Base-by-base conservation (phyloP, 805 yeast genomes). In the Suhomyces tanzawaensis region DNA sequence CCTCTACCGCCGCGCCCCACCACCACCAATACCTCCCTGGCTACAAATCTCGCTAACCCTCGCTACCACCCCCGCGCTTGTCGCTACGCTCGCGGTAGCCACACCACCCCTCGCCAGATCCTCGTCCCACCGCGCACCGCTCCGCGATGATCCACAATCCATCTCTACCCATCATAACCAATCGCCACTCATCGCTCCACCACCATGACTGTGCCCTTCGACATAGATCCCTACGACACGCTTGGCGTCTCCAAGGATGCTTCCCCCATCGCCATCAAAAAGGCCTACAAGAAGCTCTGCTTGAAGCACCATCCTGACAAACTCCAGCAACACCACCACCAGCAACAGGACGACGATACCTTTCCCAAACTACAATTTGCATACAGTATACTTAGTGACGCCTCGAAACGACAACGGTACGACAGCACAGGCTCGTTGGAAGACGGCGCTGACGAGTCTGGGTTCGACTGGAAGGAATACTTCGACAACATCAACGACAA, bases 281-380 rank as follows among this genome's bases (percentile, higher is more conserved):
- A 74, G 51, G 84, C 58, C 3, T 57, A 57, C 51, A 56, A 56
- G 41, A 45, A 43, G 33, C 54, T 56, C 19, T 52, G 58, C 22
- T 47, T 57, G 32, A 32, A 49, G 42, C 45, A 45, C 29, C 62
- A 57, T 32, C 62, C 62, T 3, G 62, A 57, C 51, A 62, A 64
- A 33, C 42, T 53, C 34, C 57, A 51, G 37, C 33, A 32, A 21
- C 40, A 36, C 17, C 39, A 37, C 14, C 27, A 36, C 19, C 37
- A 31, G 22, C 43, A 34, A 18, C 43, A 39, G 7, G 60, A 55
- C 28, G 47, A 41, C 32, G 58, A 60, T 14, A 32, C 37, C 17
- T 88, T 89, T 57, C 84, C 87, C 35, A 63, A 76, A 47, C 72
- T 88, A 14, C 90, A 86, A 54, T 81, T 85, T 51, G 82, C 95